Evolutionary conservation across 2,329 filamentous ascomycete species (phyloP), one percentile per base, ranked within the genome.

Genomic region (Penicillium sp.): DNA sequence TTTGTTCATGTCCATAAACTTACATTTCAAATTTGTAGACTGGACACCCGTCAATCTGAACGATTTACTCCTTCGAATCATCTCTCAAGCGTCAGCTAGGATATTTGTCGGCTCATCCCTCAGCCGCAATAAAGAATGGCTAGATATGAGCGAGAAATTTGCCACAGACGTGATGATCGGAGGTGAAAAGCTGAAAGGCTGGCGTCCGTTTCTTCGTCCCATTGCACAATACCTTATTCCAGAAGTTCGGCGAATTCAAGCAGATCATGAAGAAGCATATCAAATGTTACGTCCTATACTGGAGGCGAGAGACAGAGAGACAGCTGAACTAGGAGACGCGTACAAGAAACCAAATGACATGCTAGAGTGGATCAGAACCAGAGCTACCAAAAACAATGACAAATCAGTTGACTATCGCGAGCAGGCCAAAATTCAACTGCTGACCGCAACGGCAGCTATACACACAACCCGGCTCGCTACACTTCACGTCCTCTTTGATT

Each of bases 51-150:
- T 52, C 26, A 52, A 52, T 35, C 18, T 52, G 24, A 52, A 52
- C 26, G 40, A 52, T 42, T 23, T 52, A n/a, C 50, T 52, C 21
- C 50, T 52, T 23, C 50, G 50, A 45, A 45, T 52, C 8, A 52
- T 52, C 24, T 52, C 50, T 18, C 50, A 52, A 28, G 40, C 40
- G 7, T 52, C 50, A 43, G 50, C 50, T 28, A 52, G 50, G 21
- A 52, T 52, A 28, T 52, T 52, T 21, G 40, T 52, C 18, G 50
- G 50, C 12, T 23, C 50, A 20, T 52, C 50, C 26, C 28, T 52
- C 11, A 52, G 33, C 11, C 50, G 50, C 40, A 52, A 35, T 30
- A 24, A 52, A 28, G 50, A 52, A 35, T 54, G 47, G 47, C 16
- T 49, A 24, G 47, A 49, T 49, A 21, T 49, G 12, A 49, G 47